These are phyloP conservation scores for Colletotrichum plurivorum DNA, from an alignment of 2,329 filamentous ascomycete species.

Conservation along the genomic window DNA sequence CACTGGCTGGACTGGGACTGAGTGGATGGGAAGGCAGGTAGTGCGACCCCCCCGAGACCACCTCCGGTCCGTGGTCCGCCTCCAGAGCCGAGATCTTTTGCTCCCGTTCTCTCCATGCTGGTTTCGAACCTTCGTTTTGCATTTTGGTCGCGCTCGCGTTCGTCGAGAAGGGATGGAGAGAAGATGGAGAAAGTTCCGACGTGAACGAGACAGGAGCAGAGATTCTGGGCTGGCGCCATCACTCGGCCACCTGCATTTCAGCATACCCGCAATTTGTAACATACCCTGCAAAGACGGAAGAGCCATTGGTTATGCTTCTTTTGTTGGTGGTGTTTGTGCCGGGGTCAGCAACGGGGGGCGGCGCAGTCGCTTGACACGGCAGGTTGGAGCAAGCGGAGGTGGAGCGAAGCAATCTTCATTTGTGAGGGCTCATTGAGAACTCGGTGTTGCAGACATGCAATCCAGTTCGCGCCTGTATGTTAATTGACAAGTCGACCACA, in stretches of 20 bases:
- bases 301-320: neutral
- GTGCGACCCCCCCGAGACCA: neutral
- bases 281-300: neutral
- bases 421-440: neutral
- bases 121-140: neutral
- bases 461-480: too few relatives aligned
- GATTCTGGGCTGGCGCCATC: neutral
- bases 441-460: too few relatives aligned
- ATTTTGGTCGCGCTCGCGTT: neutral
- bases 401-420: neutral
- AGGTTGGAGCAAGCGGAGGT: neutral
- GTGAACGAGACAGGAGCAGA: neutral
- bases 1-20: neutral
- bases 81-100: constrained; percentile 4
- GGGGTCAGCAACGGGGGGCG: neutral
- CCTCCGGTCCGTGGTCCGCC: constrained; percentile 3
- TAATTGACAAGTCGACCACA: too few relatives aligned
- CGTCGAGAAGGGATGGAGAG: neutral
- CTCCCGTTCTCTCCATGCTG: neutral
- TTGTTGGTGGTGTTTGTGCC: neutral
- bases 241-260: neutral
- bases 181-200: neutral
- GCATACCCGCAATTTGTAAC: neutral
- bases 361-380: neutral
- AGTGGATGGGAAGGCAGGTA: neutral